These are phyloP conservation scores for Cyclotella kingstonii DNA, from an alignment of 108 stramenopile species.

Conservation along the genomic window DNA sequence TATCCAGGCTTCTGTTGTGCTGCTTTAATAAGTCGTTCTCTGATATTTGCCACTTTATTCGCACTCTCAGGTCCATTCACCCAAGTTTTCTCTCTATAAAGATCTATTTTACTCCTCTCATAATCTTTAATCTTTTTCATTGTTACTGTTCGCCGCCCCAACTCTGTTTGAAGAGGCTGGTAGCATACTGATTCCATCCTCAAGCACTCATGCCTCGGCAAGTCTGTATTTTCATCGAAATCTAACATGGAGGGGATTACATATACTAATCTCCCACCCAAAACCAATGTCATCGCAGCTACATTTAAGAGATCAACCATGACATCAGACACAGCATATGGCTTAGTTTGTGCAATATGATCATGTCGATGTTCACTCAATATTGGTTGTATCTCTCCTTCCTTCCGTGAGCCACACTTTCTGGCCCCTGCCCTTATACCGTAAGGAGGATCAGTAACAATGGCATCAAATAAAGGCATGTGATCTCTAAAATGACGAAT, in stretches of 20 bases:
- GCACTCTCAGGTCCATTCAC: constrained; percentile 72
- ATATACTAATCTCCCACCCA: constrained; percentile 84
- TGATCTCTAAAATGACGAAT: constrained; percentile 69
- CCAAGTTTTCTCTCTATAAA: constrained; percentile 62
- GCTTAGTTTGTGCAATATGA: constrained; percentile 90
- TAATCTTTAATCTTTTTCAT: constrained; percentile 80
- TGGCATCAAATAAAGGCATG: constrained; percentile 79
- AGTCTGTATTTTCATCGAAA: constrained; percentile 66
- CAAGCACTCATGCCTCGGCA: constrained; percentile 82
- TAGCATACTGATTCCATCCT: constrained; percentile 74
- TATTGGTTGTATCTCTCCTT: constrained; percentile 54
- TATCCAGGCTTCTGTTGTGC: constrained; percentile 77
- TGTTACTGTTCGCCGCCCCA: constrained; percentile 78
- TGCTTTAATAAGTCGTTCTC: constrained; percentile 74
- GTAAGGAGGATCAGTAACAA: constrained; percentile 82
- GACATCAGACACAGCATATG: constrained; percentile 87
- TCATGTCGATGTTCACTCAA: constrained; percentile 82
- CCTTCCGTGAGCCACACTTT: constrained; percentile 57
- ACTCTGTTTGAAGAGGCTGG: constrained; percentile 73
- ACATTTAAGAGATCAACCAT: constrained; percentile 89
- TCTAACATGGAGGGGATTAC: constrained; percentile 84
- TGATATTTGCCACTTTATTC: constrained; percentile 80
- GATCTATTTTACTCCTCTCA: constrained; percentile 47
- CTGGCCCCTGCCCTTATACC: constrained; percentile 96
- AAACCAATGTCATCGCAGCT: constrained; percentile 69